Evolutionary conservation across 768 basidiomycete species (phyloP), one percentile per base, ranked within the genome.

Genomic region (Suillus subaureus): DNA sequence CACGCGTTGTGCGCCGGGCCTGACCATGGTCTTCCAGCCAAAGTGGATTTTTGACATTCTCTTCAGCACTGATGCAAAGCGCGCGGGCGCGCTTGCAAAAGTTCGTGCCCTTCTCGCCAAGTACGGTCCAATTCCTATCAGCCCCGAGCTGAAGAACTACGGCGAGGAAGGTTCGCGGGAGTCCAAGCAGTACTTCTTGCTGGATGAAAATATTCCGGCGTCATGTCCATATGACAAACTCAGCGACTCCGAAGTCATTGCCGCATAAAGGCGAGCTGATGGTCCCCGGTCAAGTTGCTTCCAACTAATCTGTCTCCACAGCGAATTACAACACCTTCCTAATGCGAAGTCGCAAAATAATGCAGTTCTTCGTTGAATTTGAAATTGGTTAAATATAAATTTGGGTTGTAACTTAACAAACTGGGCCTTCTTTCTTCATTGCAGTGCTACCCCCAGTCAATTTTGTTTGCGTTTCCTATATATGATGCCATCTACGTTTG

Each of bases 21-120:
- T 69, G 47, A 71, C 70, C 31, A 65, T 71, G 15, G 70, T 68
- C 18, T 71, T 71, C 67, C 70, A 71, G 37, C 70, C 70, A 13
- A 71, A 71, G 43, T 71, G 70, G 70, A 71, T 67, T 45, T 71
- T 71, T 39, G 70, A 71, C 55, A 69, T 71, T 37, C 58, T 69
- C 21, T 71, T 71, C 62, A 71, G 64, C 54, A 63, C 26, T 13
- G 67, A 67, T 12, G 70, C 67, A 16, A 71, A 71, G 61, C 64
- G 70, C 12, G 51, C 67, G 15, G 66, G 67, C 37, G 70, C 70
- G 28, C 61, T 71, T 15, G 26, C 52, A 6, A 71, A 71, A 42
- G 70, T 71, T 40, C 65, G 70, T 9, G n/a, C 63, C 15, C 65
- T 71, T 6, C 61, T 71, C 18, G 61, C 61, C 9, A 69, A 69